Conservation (phyloP, 257 asterid species). For the Mitragyna speciosa region DNA sequence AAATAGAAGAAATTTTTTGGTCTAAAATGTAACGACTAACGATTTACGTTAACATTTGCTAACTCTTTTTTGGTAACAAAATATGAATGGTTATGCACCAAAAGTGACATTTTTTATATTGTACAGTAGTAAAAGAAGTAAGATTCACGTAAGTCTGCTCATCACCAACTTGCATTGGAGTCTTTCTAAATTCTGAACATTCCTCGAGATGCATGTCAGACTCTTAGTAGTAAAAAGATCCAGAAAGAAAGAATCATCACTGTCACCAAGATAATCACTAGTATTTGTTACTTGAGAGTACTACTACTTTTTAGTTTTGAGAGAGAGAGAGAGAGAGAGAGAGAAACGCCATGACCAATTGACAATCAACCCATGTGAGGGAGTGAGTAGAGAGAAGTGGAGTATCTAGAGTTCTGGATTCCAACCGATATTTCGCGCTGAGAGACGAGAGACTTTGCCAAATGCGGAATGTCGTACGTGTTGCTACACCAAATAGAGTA, state of each 20-base stretch:
- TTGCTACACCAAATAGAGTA: slow-evolving; percentile 20
- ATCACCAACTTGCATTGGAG: slow-evolving; percentile 30
- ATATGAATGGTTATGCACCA: background rate
- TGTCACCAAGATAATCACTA: slow-evolving; percentile 31
- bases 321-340: background rate
- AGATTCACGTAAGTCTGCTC: slow-evolving; percentile 32
- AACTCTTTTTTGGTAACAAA: too few species aligned
- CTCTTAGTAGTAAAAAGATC: background rate
- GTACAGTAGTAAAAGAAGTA: background rate
- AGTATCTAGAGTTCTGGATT: slow-evolving; percentile 32
- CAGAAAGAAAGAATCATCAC: slow-evolving; percentile 23
- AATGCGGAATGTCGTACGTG: slow-evolving; percentile 35
- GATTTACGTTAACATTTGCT: too few species aligned
- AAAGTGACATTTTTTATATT: too few species aligned
- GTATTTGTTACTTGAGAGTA: background rate
- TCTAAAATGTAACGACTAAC: background rate
- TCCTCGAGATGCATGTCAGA: slow-evolving; percentile 58
- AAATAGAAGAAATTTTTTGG: too few species aligned
- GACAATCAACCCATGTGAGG: slow-evolving; percentile 35
- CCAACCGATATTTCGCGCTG: slow-evolving; percentile 27
- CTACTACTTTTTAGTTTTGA: too few species aligned
- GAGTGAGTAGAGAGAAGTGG: slow-evolving; percentile 23
- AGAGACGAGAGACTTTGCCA: slow-evolving; percentile 34
- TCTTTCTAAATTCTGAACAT: slow-evolving; percentile 19
- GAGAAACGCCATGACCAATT: background rate